Percentiles rank a stretch among this genome's conserved stretches.
Conservation (phyloP, 2,329 filamentous ascomycete genomes). For the Chaetothyriales sp. region DNA sequence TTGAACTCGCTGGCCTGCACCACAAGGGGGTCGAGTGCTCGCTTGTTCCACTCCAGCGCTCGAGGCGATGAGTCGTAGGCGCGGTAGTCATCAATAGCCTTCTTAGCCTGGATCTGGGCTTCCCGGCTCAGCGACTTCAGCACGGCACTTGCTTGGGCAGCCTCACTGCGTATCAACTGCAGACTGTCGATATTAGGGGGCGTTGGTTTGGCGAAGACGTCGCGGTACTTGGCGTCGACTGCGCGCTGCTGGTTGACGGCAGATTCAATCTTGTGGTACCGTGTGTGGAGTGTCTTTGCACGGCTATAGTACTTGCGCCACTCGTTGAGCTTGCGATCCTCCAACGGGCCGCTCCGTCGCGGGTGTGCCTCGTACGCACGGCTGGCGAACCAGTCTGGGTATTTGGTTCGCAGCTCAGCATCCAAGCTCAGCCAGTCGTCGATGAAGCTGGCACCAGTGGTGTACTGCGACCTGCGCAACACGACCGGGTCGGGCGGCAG, state of each 20-base stretch:
- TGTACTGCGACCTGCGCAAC: constrained; percentile 2
- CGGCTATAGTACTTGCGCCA: constrained; percentile 4
- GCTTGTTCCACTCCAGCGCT: constrained; percentile 12
- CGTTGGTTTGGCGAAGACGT: neutral
- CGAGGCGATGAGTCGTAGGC: constrained; percentile 8
- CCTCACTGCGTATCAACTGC: constrained; percentile 1
- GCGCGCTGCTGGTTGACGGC: constrained; percentile 8
- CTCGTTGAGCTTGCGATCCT: constrained; percentile 3
- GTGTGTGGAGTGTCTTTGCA: constrained; percentile 6
- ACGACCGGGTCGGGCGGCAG: constrained; percentile 4
- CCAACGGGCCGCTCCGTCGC: neutral
- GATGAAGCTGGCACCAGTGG: constrained; percentile 8
- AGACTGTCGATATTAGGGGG: neutral
- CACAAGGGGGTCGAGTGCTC: constrained; percentile 12
- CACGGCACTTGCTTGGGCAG: constrained; percentile 1
- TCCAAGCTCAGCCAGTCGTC: constrained; percentile 6
- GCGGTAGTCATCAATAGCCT: constrained; percentile 16
- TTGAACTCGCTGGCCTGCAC: constrained; percentile 11
- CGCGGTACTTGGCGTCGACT: constrained; percentile 5
- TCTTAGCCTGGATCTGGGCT: constrained; percentile 8
- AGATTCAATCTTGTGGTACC: constrained; percentile 5
- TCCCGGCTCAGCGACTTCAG: constrained; percentile 4
- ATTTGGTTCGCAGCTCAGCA: constrained; percentile 2
- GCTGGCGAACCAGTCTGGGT: constrained; percentile 4
- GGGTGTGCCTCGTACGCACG: neutral